These are phyloP conservation scores for Saccharomyces jurei DNA, from an alignment of 805 yeast species.

Conservation along the genomic window DNA sequence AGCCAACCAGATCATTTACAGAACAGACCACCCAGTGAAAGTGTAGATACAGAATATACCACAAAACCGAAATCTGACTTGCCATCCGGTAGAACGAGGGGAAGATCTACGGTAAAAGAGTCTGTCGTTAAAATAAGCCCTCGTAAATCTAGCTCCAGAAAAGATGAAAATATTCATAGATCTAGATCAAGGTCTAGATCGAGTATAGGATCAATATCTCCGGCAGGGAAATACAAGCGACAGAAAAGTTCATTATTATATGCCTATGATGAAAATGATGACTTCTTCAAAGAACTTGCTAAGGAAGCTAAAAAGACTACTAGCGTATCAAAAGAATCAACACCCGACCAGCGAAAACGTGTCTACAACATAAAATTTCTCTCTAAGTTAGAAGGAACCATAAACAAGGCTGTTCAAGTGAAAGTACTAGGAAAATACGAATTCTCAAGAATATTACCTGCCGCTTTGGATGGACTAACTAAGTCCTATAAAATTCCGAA, in stretches of 20 bases:
- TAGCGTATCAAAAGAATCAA: constrained; percentile 2
- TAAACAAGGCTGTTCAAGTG: constrained; percentile 20
- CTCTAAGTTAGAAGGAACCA: constrained; percentile 25
- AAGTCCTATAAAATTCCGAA: constrained; percentile 16
- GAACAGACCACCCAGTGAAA: background rate
- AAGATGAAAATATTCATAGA: background rate
- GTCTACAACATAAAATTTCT: constrained; percentile 20
- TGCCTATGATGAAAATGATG: constrained; percentile 18
- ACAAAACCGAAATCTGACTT: background rate
- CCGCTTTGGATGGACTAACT: constrained; percentile 19
- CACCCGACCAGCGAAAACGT: constrained; percentile 13
- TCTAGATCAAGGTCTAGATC: background rate
- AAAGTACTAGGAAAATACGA: constrained; percentile 24
- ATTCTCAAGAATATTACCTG: constrained; percentile 21
- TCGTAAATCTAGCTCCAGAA: background rate
- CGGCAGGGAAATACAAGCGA: background rate
- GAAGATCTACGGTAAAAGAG: background rate
- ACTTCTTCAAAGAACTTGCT: constrained; percentile 18
- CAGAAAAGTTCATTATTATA: background rate
- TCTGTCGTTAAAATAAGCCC: background rate
- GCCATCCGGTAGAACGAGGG: background rate
- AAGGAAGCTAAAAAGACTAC: constrained; percentile 9
- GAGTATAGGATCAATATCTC: background rate
- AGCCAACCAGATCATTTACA: background rate
- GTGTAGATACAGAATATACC: background rate